Percentiles rank a stretch among this genome's conserved stretches.
Conservation (phyloP, 768 basidiomycete genomes). For the Lactarius evosmus region DNA sequence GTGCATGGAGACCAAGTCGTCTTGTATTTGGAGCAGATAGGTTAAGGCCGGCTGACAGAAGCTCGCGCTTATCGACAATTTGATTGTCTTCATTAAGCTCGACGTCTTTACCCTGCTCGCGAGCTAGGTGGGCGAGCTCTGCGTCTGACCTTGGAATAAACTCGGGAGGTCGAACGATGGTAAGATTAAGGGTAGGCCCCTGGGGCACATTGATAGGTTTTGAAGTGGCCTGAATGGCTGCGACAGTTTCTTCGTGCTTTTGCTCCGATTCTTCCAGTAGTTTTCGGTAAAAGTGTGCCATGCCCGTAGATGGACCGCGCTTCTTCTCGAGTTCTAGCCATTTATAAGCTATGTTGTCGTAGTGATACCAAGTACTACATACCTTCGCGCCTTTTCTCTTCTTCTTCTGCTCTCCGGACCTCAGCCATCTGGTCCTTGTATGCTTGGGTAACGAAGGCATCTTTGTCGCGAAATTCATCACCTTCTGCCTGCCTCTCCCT, state of each 20-base stretch:
- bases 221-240: constrained; percentile 52
- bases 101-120: constrained; percentile 74
- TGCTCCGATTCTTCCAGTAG: constrained; percentile 76
- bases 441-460: constrained; percentile 94
- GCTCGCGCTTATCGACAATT: constrained; percentile 92
- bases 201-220: constrained; percentile 60
- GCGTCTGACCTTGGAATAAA: constrained; percentile 63
- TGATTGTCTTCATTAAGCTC: constrained; percentile 97
- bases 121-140: constrained; percentile 67
- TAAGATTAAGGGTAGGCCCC: constrained; percentile 61
- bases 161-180: constrained; percentile 70
- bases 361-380: constrained; percentile 30
- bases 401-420: constrained; percentile 86
- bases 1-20: constrained; percentile 48
- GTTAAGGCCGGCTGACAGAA: constrained; percentile 90
- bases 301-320: constrained; percentile 59
- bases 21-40: constrained; percentile 81
- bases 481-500: constrained; percentile 90
- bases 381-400: constrained; percentile 90
- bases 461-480: constrained; percentile 90
- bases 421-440: constrained; percentile 97
- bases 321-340: constrained; percentile 51
- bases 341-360: constrained; percentile 3
- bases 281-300: constrained; percentile 81
- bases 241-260: constrained; percentile 83